These are phyloP conservation scores for Boletus mariae DNA, from an alignment of 1,284 basidiomycete genomes.

Conservation along the genomic window DNA sequence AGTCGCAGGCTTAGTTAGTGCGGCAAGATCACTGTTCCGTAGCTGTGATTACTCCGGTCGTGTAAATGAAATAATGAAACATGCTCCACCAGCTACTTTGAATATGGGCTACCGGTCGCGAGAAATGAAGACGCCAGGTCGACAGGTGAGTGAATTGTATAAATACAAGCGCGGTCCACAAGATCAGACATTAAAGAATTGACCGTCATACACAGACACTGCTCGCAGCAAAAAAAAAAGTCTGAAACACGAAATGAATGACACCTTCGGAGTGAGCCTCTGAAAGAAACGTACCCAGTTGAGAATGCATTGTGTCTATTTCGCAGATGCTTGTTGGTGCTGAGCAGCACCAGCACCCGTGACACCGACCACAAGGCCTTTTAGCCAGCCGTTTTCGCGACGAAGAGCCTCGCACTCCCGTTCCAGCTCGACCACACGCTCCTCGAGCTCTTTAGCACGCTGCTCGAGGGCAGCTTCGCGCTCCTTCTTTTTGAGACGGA, in stretches of 20 bases:
- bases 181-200: slow-evolving; percentile 3
- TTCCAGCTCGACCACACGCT: slow-evolving; percentile 78
- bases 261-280: background rate
- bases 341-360: slow-evolving; percentile 56
- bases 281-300: background rate
- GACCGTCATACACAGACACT: background rate
- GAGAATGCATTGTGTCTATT: slow-evolving; percentile 10
- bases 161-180: slow-evolving; percentile 15
- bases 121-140: background rate
- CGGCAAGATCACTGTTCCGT: background rate
- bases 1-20: slow-evolving; percentile 11
- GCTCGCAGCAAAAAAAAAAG: background rate
- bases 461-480: slow-evolving; percentile 90
- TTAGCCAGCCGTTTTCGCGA: slow-evolving; percentile 93
- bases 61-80: background rate
- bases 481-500: slow-evolving; percentile 98
- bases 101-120: background rate
- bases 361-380: slow-evolving; percentile 88
- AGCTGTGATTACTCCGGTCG: background rate
- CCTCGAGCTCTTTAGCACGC: slow-evolving; percentile 87
- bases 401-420: slow-evolving; percentile 88
- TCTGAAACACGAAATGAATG: slow-evolving; percentile 3
- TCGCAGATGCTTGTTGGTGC: slow-evolving; percentile 24
- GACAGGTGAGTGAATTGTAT: slow-evolving; percentile 2
- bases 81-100: background rate